Evolutionary conservation across 345 rosid species (phyloP).

Genomic region (Brassica nigra): DNA sequence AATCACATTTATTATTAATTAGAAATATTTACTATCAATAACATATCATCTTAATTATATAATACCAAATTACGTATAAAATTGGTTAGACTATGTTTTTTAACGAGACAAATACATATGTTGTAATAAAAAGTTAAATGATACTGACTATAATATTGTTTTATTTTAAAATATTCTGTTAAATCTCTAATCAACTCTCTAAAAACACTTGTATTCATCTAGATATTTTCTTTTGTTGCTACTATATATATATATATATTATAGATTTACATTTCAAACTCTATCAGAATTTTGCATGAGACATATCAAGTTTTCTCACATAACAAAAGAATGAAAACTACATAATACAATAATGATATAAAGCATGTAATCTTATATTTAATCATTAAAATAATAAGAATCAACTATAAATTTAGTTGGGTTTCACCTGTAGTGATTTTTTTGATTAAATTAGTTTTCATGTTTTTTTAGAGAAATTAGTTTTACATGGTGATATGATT

Average conservation of each 20-base stretch:
- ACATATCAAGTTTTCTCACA: not conserved
- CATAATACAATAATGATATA: not conserved
- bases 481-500: not conserved
- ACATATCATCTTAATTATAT: not conserved
- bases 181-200: not conserved
- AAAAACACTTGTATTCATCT: not conserved
- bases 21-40: not conserved
- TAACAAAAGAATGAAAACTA: not conserved
- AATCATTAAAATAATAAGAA: not conserved
- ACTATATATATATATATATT: not conserved
- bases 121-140: not conserved
- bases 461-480: not conserved
- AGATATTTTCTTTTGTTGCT: not conserved
- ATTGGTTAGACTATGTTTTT: not conserved
- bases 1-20: not conserved
- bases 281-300: not conserved
- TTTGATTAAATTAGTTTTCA: not conserved
- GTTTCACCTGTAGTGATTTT: not conserved
- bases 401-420: not conserved
- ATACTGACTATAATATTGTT: not conserved
- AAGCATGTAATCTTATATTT: not conserved
- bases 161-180: not conserved
- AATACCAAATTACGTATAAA: not conserved
- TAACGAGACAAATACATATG: not conserved
- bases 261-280: not conserved